Conservation (phyloP, 2,329 filamentous ascomycete genomes). For the Penicillium sp. region DNA sequence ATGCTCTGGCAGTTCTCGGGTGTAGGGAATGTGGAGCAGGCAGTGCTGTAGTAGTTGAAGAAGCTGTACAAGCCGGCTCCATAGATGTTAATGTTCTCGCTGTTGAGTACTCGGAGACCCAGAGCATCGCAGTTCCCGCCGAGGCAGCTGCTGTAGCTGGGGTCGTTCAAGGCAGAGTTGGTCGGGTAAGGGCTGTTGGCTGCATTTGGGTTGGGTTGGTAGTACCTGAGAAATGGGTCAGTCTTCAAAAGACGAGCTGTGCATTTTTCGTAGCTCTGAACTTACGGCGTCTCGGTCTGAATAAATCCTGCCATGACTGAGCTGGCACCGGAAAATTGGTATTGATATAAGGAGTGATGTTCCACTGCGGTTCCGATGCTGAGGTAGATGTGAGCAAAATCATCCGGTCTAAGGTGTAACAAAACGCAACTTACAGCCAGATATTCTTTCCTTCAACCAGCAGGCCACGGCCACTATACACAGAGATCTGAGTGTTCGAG, state of each 20-base stretch:
- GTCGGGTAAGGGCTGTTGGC: conserved; percentile 40
- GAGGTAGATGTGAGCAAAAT: conserved; percentile 14
- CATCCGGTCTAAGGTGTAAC: background rate
- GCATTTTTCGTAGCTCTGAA: background rate
- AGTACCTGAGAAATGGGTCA: conserved; percentile 37
- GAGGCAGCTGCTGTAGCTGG: conserved; percentile 41
- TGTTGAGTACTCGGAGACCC: conserved; percentile 57
- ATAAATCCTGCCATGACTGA: conserved; percentile 44
- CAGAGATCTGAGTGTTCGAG: conserved; percentile 56
- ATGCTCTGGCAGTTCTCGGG: conserved; percentile 55
- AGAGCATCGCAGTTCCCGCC: conserved; percentile 51
- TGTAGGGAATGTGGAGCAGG: conserved; percentile 48
- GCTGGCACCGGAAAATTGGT: conserved; percentile 50
- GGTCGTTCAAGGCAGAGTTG: conserved; percentile 42
- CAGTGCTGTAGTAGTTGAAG: conserved; percentile 59
- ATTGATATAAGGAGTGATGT: conserved; percentile 57
- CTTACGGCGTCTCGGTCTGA: conserved; percentile 49
- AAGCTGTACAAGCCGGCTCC: conserved; percentile 62
- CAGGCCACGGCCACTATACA: conserved; percentile 61
- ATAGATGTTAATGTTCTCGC: conserved; percentile 53
- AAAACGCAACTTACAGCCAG: conserved; percentile 43
- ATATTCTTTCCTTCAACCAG: conserved; percentile 54
- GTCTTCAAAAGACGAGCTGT: background rate
- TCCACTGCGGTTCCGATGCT: conserved; percentile 53
- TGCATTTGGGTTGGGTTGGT: conserved; percentile 46